phyloP scores from a whole-genome alignment of 2,329 filamentous ascomycete species.

The Alternaria rosae region DNA sequence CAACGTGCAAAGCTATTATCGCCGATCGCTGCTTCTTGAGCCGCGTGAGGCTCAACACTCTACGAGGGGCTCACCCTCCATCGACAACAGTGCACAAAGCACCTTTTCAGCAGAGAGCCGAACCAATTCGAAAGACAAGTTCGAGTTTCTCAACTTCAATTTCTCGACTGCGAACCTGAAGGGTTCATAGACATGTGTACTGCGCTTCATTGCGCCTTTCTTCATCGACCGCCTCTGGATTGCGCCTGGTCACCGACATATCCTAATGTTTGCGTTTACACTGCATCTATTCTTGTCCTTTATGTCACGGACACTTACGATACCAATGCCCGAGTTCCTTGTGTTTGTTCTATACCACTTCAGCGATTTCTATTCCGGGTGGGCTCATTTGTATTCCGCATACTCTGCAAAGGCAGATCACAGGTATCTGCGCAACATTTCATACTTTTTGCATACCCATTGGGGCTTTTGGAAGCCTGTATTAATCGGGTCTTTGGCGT shows the following conservation, averaged over 20 bases:
- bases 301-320: constrained; percentile 42
- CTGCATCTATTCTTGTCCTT: constrained; percentile 26
- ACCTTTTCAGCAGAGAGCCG: constrained; percentile 39
- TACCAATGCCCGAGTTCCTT: constrained; percentile 38
- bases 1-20: constrained; percentile 74
- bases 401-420: constrained; percentile 6
- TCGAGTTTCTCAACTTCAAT: constrained; percentile 49
- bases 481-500: constrained; percentile 18
- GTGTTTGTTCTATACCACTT: constrained; percentile 49
- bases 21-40: constrained; percentile 84
- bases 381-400: constrained; percentile 34
- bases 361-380: constrained; percentile 71
- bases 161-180: constrained; percentile 44
- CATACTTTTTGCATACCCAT: constrained; percentile 14
- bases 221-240: constrained; percentile 9
- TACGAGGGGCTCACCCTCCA: constrained; percentile 33
- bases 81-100: constrained; percentile 36
- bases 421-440: constrained; percentile 15
- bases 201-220: constrained; percentile 30
- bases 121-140: constrained; percentile 44
- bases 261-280: constrained; percentile 31
- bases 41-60: constrained; percentile 65
- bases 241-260: constrained; percentile 29
- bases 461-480: constrained; percentile 9
- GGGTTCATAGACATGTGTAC: constrained; percentile 36